Conservation (phyloP, 177 flowering plant species). For the Vitis hybrid region DNA sequence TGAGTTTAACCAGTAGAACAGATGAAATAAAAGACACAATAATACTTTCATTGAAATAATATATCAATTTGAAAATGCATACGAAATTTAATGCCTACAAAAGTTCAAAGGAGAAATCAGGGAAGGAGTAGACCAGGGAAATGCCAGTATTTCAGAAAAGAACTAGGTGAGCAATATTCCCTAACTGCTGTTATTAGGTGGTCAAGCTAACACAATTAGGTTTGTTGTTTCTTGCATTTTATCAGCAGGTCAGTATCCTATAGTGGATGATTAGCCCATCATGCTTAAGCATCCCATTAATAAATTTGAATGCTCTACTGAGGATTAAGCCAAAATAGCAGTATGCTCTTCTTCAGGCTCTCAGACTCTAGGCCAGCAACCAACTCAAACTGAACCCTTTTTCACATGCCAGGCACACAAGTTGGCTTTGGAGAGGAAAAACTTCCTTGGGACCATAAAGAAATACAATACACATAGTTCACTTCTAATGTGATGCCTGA, state of each 20-base stretch:
- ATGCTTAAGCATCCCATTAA: too few species aligned
- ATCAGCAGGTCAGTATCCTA: background rate
- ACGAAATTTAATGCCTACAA: background rate
- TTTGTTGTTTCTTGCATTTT: background rate
- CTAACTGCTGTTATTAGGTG: background rate
- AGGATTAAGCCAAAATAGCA: too few species aligned
- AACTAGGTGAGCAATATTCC: slow-evolving; percentile 1
- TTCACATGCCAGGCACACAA: too few species aligned
- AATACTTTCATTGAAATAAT: background rate
- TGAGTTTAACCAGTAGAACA: background rate
- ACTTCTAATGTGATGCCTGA: too few species aligned
- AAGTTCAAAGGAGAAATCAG: background rate
- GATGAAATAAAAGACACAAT: background rate
- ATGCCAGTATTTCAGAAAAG: slow-evolving; percentile 16
- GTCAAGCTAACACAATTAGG: background rate
- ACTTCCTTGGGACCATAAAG: too few species aligned
- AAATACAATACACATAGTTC: too few species aligned
- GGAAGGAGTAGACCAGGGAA: slow-evolving; percentile 1
- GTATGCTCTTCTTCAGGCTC: too few species aligned
- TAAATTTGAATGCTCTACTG: too few species aligned
- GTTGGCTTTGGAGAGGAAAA: too few species aligned
- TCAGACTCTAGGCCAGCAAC: too few species aligned
- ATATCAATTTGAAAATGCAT: background rate
- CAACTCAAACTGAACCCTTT: too few species aligned
- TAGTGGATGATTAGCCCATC: background rate